Percentiles rank a stretch among this genome's conserved stretches.
Conservation (phyloP, 805 yeast species). For the Candida sithepensis region DNA sequence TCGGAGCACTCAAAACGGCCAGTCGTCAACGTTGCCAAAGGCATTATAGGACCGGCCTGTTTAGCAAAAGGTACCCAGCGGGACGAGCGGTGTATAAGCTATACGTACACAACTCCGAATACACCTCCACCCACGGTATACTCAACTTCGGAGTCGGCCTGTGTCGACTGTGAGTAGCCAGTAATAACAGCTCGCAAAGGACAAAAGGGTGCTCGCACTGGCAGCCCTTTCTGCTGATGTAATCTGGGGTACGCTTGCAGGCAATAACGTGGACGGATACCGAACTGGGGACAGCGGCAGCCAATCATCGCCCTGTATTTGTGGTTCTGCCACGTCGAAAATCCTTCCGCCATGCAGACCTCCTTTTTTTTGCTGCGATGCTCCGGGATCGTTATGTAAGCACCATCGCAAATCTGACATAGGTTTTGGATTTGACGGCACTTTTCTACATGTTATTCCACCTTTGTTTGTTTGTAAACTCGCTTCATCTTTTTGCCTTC, state of each 20-base stretch:
- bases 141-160: not conserved
- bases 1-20: too few species aligned
- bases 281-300: not conserved
- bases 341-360: not conserved
- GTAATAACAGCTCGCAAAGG: not conserved
- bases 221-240: not conserved
- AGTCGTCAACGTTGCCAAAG: too few species aligned
- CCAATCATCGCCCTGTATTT: not conserved
- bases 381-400: not conserved
- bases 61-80: too few species aligned
- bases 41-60: too few species aligned
- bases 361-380: not conserved
- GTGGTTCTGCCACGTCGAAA: not conserved
- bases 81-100: too few species aligned
- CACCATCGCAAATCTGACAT: not conserved
- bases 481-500: not conserved
- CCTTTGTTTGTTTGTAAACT: not conserved
- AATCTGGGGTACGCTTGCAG: not conserved
- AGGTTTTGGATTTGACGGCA: not conserved
- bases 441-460: not conserved
- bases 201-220: not conserved
- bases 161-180: not conserved
- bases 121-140: too few species aligned
- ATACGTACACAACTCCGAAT: too few species aligned
- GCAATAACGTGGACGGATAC: conserved; percentile 1